Base-by-base conservation (phyloP, 1,284 basidiomycete genomes). In the Ustilago loliicola region DNA sequence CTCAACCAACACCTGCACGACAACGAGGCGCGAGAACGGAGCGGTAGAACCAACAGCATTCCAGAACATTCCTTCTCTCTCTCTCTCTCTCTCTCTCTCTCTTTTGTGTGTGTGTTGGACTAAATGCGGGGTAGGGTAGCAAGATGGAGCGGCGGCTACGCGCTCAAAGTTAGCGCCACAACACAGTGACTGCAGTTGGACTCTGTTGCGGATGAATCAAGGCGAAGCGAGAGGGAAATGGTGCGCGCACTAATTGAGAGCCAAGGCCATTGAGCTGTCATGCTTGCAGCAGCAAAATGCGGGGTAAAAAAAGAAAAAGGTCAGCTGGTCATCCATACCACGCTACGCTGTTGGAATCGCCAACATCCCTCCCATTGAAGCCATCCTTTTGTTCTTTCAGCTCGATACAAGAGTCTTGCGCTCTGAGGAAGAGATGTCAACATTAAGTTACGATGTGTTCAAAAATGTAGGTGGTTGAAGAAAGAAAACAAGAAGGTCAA, bases 21-120 rank as follows among this genome's bases (percentile, higher is more conserved):
- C 40, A 42, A 42, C 40, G 40, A 42, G n/a, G 40, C 40, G 40
- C 13, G 40, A n/a, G n/a, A n/a, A n/a, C n/a, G 17, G 11, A n/a
- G 47, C 47, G 47, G 47, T 45, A 25, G 47, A 50, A 25, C 42
- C 42, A 45, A 45, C 42, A 17, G 47, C 47, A 50, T 50, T 50
- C 47, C 47, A 13, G 47, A 25, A 27, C n/a, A n/a, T n/a, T n/a
- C n/a, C n/a, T n/a, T 50, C 47, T 50, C 27, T 38, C 36, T 7
- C 32, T 34, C 11, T 34, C 32, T 34, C 32, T 34, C 32, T 34
- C 11, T 34, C 7, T 11, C 32, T 11, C 32, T 34, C 7, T 34
- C 9, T 13, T 40, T 5, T 19, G 38, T 15, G 38, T 40, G n/a
- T 13, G 38, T 15, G 38, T 40, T 40, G 38, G 38, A 40, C 38